Conservation (phyloP, 495 filamentous ascomycete species). For the Lasiosphaeria hispida region DNA sequence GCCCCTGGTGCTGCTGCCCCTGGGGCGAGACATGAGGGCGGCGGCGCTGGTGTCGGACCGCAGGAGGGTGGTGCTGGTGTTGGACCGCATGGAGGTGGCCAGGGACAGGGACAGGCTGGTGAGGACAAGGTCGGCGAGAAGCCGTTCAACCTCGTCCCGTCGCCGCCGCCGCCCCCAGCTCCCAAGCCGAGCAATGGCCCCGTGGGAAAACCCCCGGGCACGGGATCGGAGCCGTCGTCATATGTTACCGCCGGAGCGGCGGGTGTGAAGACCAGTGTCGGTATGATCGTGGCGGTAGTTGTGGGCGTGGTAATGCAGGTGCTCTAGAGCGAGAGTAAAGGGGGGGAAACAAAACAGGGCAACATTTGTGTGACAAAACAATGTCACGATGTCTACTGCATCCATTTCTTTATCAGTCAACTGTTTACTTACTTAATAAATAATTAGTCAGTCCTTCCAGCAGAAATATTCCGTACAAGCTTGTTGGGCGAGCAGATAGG, state of each 20-base stretch:
- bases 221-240: not conserved
- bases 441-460: no score
- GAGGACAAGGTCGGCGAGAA: not conserved
- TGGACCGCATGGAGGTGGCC: not conserved
- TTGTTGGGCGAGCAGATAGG: no score
- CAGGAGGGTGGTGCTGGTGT: not conserved
- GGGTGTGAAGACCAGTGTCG: not conserved
- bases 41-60: not conserved
- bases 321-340: not conserved
- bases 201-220: not conserved
- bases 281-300: not conserved
- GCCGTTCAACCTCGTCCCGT: no score
- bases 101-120: not conserved
- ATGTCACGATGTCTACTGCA: no score
- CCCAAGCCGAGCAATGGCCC: no score
- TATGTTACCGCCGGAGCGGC: not conserved
- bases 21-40: not conserved
- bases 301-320: not conserved
- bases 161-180: no score
- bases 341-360: no score
- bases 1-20: no score
- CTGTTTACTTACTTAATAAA: no score
- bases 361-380: no score
- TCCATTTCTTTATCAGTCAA: no score
- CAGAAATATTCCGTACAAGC: no score